Percentiles rank a stretch among this genome's conserved stretches.
phyloP scores from a whole-genome alignment of 768 basidiomycete species.

The Rhodotorula babjevae region DNA sequence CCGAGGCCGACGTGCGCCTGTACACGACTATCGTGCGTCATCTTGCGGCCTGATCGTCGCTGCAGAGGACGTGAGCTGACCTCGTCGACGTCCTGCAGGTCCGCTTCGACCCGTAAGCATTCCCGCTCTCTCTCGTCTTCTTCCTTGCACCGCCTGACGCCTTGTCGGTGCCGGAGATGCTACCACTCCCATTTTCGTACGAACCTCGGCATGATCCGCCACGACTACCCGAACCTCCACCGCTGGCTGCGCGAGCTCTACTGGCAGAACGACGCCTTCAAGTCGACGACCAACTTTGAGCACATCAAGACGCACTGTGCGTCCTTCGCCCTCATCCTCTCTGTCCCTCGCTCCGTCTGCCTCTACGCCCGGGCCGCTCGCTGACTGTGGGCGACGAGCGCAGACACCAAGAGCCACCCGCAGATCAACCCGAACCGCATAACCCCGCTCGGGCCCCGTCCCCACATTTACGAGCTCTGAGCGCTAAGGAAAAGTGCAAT shows the following conservation, averaged over 20 bases:
- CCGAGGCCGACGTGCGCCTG: constrained; percentile 63
- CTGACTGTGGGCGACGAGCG: background rate
- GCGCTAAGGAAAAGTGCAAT: background rate
- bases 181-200: constrained; percentile 93
- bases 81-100: constrained; percentile 51
- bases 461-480: constrained; percentile 15
- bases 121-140: background rate
- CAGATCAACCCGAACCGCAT: constrained; percentile 38
- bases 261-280: constrained; percentile 85
- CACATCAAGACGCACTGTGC: constrained; percentile 80
- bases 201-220: constrained; percentile 76
- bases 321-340: too few species aligned
- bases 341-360: background rate
- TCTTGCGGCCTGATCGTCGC: background rate
- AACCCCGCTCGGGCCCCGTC: constrained; percentile 16
- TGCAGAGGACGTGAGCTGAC: too few species aligned
- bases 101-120: constrained; percentile 65
- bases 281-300: constrained; percentile 76
- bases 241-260: constrained; percentile 62
- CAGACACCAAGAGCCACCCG: constrained; percentile 21
- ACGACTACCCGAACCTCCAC: constrained; percentile 80
- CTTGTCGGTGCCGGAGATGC: too few species aligned
- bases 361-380: too few species aligned
- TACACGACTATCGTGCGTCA: constrained; percentile 81
- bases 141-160: background rate